These are phyloP conservation scores for Rhynchospora breviuscula DNA, from an alignment of 176 grass and related monocot genomes.

Conservation along the genomic window DNA sequence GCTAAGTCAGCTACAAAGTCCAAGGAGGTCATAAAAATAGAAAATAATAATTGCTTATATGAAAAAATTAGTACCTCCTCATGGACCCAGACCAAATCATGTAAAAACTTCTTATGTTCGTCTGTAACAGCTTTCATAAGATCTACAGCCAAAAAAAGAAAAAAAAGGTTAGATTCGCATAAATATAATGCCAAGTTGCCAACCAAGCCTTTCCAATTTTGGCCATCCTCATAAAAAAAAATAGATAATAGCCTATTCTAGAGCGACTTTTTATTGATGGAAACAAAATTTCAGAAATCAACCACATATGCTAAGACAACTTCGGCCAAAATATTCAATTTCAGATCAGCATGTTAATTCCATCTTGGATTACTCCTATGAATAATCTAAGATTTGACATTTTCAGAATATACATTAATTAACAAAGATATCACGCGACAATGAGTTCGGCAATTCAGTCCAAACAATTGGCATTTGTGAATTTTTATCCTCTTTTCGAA, in stretches of 20 bases:
- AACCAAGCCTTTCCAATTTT: background rate
- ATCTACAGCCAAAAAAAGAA: conserved; percentile 30
- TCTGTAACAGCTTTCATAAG: conserved; percentile 60
- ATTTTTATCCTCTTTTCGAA: background rate
- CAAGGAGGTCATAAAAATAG: background rate
- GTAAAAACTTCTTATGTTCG: conserved; percentile 74
- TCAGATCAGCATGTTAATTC: background rate
- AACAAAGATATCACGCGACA: background rate
- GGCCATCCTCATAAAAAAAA: background rate
- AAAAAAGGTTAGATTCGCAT: background rate
- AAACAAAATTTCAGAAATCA: background rate
- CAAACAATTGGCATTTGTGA: background rate
- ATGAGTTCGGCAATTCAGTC: background rate
- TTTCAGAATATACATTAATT: background rate
- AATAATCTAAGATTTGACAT: background rate
- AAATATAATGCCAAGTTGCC: background rate
- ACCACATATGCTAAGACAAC: conserved; percentile 18
- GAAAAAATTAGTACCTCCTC: conserved; percentile 55
- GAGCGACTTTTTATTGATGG: background rate
- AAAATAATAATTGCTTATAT: background rate
- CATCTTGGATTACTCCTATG: background rate
- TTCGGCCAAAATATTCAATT: background rate
- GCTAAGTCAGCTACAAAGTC: background rate
- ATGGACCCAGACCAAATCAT: conserved; percentile 76
- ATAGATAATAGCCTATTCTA: background rate